Evolutionary conservation across 257 asterid species (phyloP).

Genomic region (Capsicum pubescens): DNA sequence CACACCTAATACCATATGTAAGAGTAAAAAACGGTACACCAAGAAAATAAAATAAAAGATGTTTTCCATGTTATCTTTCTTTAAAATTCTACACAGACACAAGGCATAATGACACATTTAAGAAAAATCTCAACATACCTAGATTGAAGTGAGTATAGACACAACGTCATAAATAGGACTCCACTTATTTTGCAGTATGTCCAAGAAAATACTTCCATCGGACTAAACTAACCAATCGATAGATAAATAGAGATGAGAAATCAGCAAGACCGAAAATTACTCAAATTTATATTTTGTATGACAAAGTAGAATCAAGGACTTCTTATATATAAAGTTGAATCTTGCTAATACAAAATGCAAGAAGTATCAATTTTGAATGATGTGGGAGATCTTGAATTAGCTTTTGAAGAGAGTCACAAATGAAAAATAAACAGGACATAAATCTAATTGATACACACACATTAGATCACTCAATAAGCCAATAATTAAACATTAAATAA

Average conservation of each 20-base stretch:
- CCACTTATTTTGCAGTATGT: slow-evolving; percentile 93
- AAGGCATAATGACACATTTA: neutral
- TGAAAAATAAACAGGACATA: neutral
- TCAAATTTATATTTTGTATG: neutral
- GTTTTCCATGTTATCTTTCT: neutral
- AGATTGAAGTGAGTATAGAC: slow-evolving; percentile 91
- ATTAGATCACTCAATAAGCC: slow-evolving; percentile 1
- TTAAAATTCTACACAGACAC: neutral
- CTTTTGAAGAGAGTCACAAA: neutral
- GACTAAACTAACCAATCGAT: slow-evolving; percentile 68
- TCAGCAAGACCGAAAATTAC: slow-evolving; percentile 7
- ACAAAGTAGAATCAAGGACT: neutral
- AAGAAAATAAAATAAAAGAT: neutral
- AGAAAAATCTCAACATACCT: slow-evolving; percentile 52
- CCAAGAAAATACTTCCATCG: slow-evolving; percentile 94
- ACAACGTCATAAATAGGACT: slow-evolving; percentile 94
- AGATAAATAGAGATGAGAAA: neutral
- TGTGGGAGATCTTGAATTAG: neutral
- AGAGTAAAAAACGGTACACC: neutral
- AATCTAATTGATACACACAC: neutral
- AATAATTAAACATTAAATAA: neutral
- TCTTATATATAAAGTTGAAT: neutral
- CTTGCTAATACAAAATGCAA: neutral
- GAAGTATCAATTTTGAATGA: neutral
- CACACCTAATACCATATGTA: too few relatives aligned